Evolutionary conservation across 2,329 filamentous ascomycete species (phyloP).

Genomic region (Sclerotiophoma versabilis): DNA sequence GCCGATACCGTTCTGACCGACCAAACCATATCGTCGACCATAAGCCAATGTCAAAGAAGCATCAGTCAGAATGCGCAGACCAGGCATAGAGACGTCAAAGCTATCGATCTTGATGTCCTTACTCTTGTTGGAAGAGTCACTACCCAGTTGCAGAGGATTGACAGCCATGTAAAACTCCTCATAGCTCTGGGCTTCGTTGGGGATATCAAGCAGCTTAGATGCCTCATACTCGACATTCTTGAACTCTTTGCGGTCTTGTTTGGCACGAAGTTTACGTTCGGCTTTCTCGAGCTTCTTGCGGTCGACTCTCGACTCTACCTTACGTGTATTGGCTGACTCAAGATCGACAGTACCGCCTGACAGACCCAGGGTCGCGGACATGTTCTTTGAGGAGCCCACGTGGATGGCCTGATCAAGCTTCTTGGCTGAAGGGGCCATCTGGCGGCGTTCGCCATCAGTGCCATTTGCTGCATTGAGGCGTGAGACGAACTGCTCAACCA

Average conservation of each 20-base stretch:
- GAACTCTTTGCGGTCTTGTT: constrained; percentile 98
- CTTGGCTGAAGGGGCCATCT: constrained; percentile 77
- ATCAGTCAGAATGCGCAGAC: constrained; percentile 86
- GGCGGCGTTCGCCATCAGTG: constrained; percentile 68
- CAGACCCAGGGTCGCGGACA: constrained; percentile 93
- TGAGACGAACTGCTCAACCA: constrained; percentile 90
- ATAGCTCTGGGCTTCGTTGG: constrained; percentile 86
- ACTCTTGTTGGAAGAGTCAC: constrained; percentile 75
- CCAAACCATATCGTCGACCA: constrained; percentile 92
- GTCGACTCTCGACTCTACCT: constrained; percentile 97
- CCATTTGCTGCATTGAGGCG: constrained; percentile 79
- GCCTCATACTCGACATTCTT: constrained; percentile 99
- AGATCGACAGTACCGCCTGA: constrained; percentile 85
- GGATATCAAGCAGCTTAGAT: constrained; percentile 83
- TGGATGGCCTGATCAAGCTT: constrained; percentile 94
- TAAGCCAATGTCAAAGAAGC: constrained; percentile 90
- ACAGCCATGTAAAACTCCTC: constrained; percentile 99
- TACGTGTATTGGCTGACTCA: constrained; percentile 89
- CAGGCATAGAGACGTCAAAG: constrained; percentile 92
- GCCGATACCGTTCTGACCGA: constrained; percentile 98
- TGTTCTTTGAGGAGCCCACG: constrained; percentile 91
- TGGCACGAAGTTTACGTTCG: constrained; percentile 94
- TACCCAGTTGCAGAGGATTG: constrained; percentile 90
- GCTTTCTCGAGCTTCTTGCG: constrained; percentile 99
- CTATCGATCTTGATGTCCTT: constrained; percentile 99